Evolutionary conservation across 1,284 basidiomycete genomes (phyloP).

Genomic region (Ustilago esculenta): DNA sequence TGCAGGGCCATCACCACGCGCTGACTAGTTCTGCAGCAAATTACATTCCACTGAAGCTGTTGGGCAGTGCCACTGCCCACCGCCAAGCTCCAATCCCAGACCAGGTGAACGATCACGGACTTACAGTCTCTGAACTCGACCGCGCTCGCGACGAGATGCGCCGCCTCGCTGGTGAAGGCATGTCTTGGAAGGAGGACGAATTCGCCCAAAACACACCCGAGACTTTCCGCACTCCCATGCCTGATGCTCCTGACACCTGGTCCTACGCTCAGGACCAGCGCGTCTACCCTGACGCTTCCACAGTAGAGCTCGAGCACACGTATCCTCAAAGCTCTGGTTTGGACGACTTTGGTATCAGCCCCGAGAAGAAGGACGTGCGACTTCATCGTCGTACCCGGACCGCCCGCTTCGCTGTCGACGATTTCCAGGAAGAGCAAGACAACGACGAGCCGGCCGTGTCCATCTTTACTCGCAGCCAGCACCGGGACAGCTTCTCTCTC

Average conservation of each 20-base stretch:
- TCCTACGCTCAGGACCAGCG: slow-evolving; percentile 1
- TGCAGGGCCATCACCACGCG: slow-evolving; percentile 6
- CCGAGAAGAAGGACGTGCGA: slow-evolving; percentile 21
- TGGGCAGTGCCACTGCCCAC: slow-evolving; percentile 7
- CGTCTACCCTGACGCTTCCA: neutral
- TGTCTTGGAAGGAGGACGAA: slow-evolving; percentile 13
- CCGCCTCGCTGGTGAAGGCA: slow-evolving; percentile 31
- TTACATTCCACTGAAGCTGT: slow-evolving; percentile 38
- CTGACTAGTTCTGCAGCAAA: slow-evolving; percentile 1
- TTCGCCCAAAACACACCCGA: slow-evolving; percentile 8
- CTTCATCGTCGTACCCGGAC: slow-evolving; percentile 39
- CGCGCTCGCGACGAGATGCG: slow-evolving; percentile 35
- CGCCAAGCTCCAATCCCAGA: neutral
- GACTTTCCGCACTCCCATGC: slow-evolving; percentile 35
- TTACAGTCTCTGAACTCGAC: slow-evolving; percentile 28
- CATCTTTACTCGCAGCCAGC: slow-evolving; percentile 37
- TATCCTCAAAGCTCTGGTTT: slow-evolving; percentile 10
- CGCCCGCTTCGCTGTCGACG: slow-evolving; percentile 34
- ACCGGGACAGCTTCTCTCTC: slow-evolving; percentile 22
- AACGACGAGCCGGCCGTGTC: slow-evolving; percentile 15
- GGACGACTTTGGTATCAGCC: slow-evolving; percentile 39
- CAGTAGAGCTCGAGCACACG: neutral
- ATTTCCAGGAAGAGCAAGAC: slow-evolving; percentile 7
- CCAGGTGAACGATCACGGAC: slow-evolving; percentile 9
- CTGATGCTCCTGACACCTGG: slow-evolving; percentile 20